Evolutionary conservation across 371 early-diverging fungal genomes (phyloP).

Genomic region (Dichotomocladium elegans): DNA sequence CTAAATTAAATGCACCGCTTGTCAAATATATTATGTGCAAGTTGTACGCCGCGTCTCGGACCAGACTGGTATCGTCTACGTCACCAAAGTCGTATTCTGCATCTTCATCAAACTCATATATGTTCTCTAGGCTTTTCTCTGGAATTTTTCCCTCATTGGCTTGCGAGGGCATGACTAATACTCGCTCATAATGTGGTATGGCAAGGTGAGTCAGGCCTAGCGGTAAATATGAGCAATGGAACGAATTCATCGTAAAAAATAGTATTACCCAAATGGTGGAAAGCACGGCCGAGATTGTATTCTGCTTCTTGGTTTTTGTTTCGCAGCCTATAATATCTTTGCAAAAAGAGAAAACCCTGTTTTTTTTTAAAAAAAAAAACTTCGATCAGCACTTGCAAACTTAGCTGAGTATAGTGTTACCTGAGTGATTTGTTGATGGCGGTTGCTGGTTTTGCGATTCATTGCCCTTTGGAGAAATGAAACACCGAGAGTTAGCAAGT

Average conservation of each 20-base stretch:
- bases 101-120: slow-evolving; percentile 19
- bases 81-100: slow-evolving; percentile 22
- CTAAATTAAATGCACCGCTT: slow-evolving; percentile 68
- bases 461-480: slow-evolving; percentile 62
- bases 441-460: slow-evolving; percentile 65
- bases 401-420: slow-evolving; percentile 16
- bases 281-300: slow-evolving; percentile 84
- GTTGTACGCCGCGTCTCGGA: slow-evolving; percentile 78
- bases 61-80: slow-evolving; percentile 47
- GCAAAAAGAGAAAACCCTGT: slow-evolving; percentile 41
- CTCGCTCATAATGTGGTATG: slow-evolving; percentile 74
- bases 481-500: slow-evolving; percentile 59
- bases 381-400: not conserved
- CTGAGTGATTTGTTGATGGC: slow-evolving; percentile 66
- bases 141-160: slow-evolving; percentile 16
- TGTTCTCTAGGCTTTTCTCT: slow-evolving; percentile 16
- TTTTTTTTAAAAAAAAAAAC: not conserved
- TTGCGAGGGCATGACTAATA: slow-evolving; percentile 52
- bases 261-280: slow-evolving; percentile 74
- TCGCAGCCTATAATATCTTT: slow-evolving; percentile 59
- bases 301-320: slow-evolving; percentile 66
- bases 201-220: slow-evolving; percentile 76
- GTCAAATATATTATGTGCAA: slow-evolving; percentile 63
- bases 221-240: not conserved
- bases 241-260: too few species aligned